Evolutionary conservation across 495 filamentous ascomycete species (phyloP), one percentile per base, ranked within the genome.

Genomic region (Neurospora sp.): DNA sequence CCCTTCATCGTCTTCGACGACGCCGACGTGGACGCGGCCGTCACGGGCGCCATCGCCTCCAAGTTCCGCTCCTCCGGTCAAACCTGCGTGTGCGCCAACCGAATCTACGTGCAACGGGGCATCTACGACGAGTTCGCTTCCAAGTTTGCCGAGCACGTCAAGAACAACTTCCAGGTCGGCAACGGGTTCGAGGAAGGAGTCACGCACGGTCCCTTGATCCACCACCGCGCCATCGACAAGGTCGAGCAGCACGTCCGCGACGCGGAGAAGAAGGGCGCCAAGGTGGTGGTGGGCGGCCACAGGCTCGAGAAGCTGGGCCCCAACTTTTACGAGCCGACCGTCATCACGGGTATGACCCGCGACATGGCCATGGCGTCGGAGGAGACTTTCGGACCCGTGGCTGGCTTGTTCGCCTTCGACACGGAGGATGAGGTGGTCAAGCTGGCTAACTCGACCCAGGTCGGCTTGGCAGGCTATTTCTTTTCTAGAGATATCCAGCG

Each of bases 1-100:
- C 94, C 94, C 2, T 96, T 97, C 83, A 96, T 97, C 71, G 93
- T 97, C 20, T 97, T 97, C 75, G 92, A 96, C 71, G 94, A 97
- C 77, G 92, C 94, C 40, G 91, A 97, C 77, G 81, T 97, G 44
- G 92, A 93, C 72, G 81, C 83, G 0, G 94, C 94, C 6, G 91
- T 97, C 7, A 84, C 87, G 1, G 94, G 92, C 8, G 92, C 91
- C 8, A 85, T 97, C 68, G 80, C 88, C 37, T 90, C 86, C 78
- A 97, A 97, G 81, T 97, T 97, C 88, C 89, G 94, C 38, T 90
- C 89, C 59, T 94, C 91, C 0, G 94, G 94, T 12, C 94, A 97
- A 82, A 97, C 94, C 0, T 97, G 94, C 77, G 93, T 97, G 22
- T 96, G 93, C 75, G 93, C 93, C 39, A 97, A 96, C 82, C 87